phyloP scores from a whole-genome alignment of 2,329 filamentous ascomycete genomes.

The Colletotrichum horii region DNA sequence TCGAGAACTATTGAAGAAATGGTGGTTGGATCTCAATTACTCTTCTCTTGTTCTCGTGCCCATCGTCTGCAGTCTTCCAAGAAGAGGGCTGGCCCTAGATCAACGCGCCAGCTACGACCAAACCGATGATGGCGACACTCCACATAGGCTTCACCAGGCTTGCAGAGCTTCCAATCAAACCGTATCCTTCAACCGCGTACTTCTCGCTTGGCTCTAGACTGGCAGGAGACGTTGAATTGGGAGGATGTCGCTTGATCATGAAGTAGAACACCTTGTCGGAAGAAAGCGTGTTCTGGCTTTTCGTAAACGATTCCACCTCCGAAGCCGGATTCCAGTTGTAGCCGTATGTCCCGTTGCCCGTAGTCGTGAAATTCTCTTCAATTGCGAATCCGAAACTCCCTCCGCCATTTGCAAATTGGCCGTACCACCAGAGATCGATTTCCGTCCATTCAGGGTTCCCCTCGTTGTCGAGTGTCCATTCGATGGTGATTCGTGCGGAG shows the following conservation, averaged over 20 bases:
- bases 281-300: background rate
- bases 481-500: background rate
- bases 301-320: background rate
- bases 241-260: background rate
- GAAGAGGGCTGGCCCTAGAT: background rate
- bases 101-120: background rate
- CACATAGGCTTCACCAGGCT: background rate
- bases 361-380: background rate
- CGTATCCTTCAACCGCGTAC: background rate
- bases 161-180: background rate
- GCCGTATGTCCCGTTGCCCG: background rate
- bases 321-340: background rate
- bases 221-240: background rate
- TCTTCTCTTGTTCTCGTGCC: too few species aligned
- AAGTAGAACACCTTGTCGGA: background rate
- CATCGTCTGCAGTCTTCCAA: too few species aligned
- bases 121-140: background rate
- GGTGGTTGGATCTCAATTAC: too few species aligned
- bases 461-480: background rate
- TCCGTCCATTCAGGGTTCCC: background rate
- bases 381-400: background rate
- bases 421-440: background rate
- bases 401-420: background rate
- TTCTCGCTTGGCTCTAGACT: background rate
- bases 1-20: too few species aligned